Evolutionary conservation across 352 stramenopile species (phyloP).

Genomic region (Globisporangium heterothallicum): DNA sequence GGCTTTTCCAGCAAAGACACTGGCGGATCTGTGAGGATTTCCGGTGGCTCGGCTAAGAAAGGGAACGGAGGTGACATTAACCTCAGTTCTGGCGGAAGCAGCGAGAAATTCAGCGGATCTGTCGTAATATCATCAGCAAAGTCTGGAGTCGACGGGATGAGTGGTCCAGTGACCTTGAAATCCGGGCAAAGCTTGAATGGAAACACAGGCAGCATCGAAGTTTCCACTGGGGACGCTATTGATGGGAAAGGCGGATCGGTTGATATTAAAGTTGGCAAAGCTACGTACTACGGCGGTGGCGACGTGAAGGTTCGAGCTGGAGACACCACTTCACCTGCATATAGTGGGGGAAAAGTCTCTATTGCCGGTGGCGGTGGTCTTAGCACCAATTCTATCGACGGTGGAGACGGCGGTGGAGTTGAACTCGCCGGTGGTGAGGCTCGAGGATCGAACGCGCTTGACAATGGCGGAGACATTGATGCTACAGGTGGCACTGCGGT

Average conservation of each 20-base stretch:
- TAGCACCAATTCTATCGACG: slow-evolving; percentile 79
- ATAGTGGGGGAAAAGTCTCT: slow-evolving; percentile 40
- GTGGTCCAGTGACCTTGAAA: slow-evolving; percentile 42
- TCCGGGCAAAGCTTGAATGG: slow-evolving; percentile 35
- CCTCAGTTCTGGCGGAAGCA: slow-evolving; percentile 44
- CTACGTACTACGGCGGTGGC: slow-evolving; percentile 53
- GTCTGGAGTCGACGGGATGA: slow-evolving; percentile 48
- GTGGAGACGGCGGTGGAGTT: slow-evolving; percentile 86
- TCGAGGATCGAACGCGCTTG: slow-evolving; percentile 77
- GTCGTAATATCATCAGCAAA: slow-evolving; percentile 46
- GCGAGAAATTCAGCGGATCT: slow-evolving; percentile 40
- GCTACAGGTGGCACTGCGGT: slow-evolving; percentile 67
- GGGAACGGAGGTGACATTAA: slow-evolving; percentile 44
- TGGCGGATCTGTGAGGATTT: slow-evolving; percentile 42
- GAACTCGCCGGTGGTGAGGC: slow-evolving; percentile 82
- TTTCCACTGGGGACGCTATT: slow-evolving; percentile 41
- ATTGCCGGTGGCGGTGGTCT: slow-evolving; percentile 51
- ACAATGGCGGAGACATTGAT: slow-evolving; percentile 85
- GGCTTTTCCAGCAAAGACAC: slow-evolving; percentile 47
- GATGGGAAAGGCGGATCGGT: slow-evolving; percentile 63
- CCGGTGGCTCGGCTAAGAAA: slow-evolving; percentile 43
- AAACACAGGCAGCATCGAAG: slow-evolving; percentile 29
- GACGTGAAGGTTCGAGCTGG: slow-evolving; percentile 59
- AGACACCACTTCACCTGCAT: slow-evolving; percentile 42
- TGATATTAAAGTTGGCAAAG: slow-evolving; percentile 42